Base-by-base conservation (phyloP, 2,329 filamentous ascomycete species). In the Diplodia scrobiculata region DNA sequence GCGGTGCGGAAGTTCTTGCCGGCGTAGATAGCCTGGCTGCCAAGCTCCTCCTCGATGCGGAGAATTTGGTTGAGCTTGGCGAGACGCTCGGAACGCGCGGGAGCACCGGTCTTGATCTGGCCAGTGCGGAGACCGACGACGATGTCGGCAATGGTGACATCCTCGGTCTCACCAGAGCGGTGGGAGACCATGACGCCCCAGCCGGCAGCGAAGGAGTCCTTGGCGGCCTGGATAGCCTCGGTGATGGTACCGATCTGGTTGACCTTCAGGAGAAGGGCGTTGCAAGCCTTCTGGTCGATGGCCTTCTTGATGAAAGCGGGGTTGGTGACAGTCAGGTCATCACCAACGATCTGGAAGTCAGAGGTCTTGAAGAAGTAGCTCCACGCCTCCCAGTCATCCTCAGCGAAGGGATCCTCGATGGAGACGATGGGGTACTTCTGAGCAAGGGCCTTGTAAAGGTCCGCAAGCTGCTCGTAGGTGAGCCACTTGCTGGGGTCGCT, bases 161-260 rank as follows among this genome's bases (percentile, higher is more conserved):
- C 95, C 84, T 98, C 95, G 68, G 95, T 99, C 90, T 99, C 95
- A 80, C 95, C 95, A 70, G 95, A 99, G 75, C 95, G 90, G 87
- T 99, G 95, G 72, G 95, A 98, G 71, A 99, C 95, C 95, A 99
- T 98, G 84, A 99, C 93, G 80, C 94, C 94, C 95, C 95, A 99
- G 80, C 87, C 89, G 74, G 91, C 94, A 73, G 90, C 91, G 80
- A 95, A 98, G 62, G 94, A 96, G 84, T 98, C 95, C 88, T 98
- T 97, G 80, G 95, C 94, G 66, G 95, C 95, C 86, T 98, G 93
- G 84, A 98, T 97, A 68, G 95, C 97, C 87, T 99, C 95, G 74
- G 92, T 96, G 77, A 99, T 89, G 73, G 95, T 97, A 83, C 95
- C 95, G 76, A 99, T 99, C 87, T 99, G 95, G 91, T 99, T 99